These are phyloP conservation scores for Lyophyllum semitale DNA, from an alignment of 768 basidiomycete genomes.

Conservation along the genomic window DNA sequence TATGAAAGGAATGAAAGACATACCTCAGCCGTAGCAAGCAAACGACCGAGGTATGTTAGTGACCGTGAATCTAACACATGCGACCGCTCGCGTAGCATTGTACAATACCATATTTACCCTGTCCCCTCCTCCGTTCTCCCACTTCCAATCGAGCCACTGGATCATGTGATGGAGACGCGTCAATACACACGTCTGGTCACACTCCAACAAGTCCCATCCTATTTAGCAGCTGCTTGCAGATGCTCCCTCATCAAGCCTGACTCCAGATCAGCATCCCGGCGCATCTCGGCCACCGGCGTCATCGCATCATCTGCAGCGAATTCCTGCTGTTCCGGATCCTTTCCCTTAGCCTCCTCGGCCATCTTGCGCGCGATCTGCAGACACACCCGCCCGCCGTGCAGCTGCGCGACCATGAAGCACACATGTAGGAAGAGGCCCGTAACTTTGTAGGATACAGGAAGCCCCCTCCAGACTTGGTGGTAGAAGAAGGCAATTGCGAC, in stretches of 20 bases:
- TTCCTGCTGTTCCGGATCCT: not conserved
- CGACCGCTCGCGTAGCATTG: too few relatives aligned
- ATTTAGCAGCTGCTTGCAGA: too few relatives aligned
- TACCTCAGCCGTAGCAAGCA: too few relatives aligned
- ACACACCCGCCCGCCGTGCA: not conserved
- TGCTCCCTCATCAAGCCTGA: not conserved
- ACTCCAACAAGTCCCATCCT: too few relatives aligned
- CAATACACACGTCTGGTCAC: too few relatives aligned
- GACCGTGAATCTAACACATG: too few relatives aligned
- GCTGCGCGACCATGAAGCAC: not conserved
- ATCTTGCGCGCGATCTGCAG: not conserved
- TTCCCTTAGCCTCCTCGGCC: not conserved
- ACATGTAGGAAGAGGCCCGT: not conserved
- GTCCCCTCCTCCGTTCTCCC: too few relatives aligned
- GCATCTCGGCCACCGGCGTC: not conserved
- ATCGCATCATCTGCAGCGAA: not conserved
- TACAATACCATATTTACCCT: too few relatives aligned
- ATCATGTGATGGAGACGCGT: too few relatives aligned
- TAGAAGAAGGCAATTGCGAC: not conserved
- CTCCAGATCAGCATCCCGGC: not conserved
- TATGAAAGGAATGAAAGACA: too few relatives aligned
- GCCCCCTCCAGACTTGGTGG: not conserved
- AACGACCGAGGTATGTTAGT: too few relatives aligned
- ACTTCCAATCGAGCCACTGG: too few relatives aligned
- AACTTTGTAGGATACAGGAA: not conserved